Percentiles rank a stretch among this genome's conserved stretches.
Evolutionary conservation across 2,329 filamentous ascomycete species (phyloP).

Genomic region (Scytalidium sp.): DNA sequence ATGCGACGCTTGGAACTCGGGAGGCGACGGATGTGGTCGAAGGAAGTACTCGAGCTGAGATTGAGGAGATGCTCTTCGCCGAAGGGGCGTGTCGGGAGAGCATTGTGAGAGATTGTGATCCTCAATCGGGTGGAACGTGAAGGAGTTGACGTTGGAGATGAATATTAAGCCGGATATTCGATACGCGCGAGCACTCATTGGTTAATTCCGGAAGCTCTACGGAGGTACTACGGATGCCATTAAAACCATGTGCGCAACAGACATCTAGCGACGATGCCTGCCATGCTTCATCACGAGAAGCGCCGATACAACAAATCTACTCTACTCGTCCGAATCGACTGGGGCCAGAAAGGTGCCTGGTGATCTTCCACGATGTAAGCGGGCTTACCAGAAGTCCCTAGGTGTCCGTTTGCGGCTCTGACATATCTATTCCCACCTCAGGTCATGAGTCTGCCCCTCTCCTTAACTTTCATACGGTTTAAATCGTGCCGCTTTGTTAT

Average conservation of each 20-base stretch:
- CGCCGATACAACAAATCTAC: too few species aligned
- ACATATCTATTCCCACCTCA: slow-evolving; percentile 10
- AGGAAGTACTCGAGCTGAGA: slow-evolving; percentile 26
- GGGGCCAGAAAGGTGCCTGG: slow-evolving; percentile 14
- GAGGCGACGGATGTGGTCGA: slow-evolving; percentile 21
- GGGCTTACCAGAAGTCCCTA: slow-evolving; percentile 27
- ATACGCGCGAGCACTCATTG: slow-evolving; percentile 3
- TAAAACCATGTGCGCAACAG: slow-evolving; percentile 31
- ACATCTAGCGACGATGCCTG: too few species aligned
- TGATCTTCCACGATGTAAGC: background rate
- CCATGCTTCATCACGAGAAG: too few species aligned
- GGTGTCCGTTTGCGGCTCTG: slow-evolving; percentile 33
- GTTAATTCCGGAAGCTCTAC: slow-evolving; percentile 28
- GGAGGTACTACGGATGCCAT: slow-evolving; percentile 26
- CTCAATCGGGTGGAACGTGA: slow-evolving; percentile 28
- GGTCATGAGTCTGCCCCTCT: background rate
- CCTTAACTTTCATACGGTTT: background rate
- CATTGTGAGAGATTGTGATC: slow-evolving; percentile 29
- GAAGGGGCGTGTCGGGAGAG: slow-evolving; percentile 32
- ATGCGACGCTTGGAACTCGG: slow-evolving; percentile 30
- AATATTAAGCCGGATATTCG: slow-evolving; percentile 5
- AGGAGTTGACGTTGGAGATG: slow-evolving; percentile 20
- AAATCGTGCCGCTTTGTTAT: too few species aligned
- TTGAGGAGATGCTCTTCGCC: slow-evolving; percentile 24
- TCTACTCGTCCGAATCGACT: background rate